Percentiles rank a stretch among this genome's conserved stretches.
phyloP scores from a whole-genome alignment of 2,329 filamentous ascomycete species.

The Pseudogymnoascus sp. region DNA sequence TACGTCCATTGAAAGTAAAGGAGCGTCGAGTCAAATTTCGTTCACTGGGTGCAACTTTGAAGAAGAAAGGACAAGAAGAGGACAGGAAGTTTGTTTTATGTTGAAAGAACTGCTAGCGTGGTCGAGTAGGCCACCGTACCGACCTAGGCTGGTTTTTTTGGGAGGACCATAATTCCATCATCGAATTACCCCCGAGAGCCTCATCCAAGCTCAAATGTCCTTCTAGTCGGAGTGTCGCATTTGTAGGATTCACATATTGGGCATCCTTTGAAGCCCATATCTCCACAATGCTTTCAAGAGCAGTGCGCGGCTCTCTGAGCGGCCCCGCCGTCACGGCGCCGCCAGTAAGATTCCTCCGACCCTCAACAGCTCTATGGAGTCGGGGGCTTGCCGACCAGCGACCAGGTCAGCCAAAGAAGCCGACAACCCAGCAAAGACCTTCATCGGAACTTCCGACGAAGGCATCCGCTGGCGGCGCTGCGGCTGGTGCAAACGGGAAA shows the following conservation, averaged over 20 bases:
- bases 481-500: slow-evolving; percentile 16
- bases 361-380: slow-evolving; percentile 34
- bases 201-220: slow-evolving; percentile 10
- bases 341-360: slow-evolving; percentile 28
- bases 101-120: slow-evolving; percentile 19
- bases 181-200: not conserved
- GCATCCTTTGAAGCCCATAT: slow-evolving; percentile 8
- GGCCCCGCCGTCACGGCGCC: slow-evolving; percentile 22
- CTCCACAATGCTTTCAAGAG: slow-evolving; percentile 28
- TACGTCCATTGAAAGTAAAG: slow-evolving; percentile 40
- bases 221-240: slow-evolving; percentile 23
- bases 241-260: slow-evolving; percentile 11
- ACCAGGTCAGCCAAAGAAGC: slow-evolving; percentile 25
- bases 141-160: slow-evolving; percentile 23
- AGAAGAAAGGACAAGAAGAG: slow-evolving; percentile 34
- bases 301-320: slow-evolving; percentile 23
- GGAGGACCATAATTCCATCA: slow-evolving; percentile 10
- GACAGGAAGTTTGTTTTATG: slow-evolving; percentile 13
- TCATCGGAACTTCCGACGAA: slow-evolving; percentile 10
- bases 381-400: slow-evolving; percentile 39
- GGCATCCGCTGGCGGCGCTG: slow-evolving; percentile 11
- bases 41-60: slow-evolving; percentile 52
- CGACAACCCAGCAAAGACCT: slow-evolving; percentile 20
- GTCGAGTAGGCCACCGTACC: slow-evolving; percentile 17
- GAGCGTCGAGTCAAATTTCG: slow-evolving; percentile 54